Conservation (phyloP, 148 eudicot genomes). For the Camellia granthamiana region DNA sequence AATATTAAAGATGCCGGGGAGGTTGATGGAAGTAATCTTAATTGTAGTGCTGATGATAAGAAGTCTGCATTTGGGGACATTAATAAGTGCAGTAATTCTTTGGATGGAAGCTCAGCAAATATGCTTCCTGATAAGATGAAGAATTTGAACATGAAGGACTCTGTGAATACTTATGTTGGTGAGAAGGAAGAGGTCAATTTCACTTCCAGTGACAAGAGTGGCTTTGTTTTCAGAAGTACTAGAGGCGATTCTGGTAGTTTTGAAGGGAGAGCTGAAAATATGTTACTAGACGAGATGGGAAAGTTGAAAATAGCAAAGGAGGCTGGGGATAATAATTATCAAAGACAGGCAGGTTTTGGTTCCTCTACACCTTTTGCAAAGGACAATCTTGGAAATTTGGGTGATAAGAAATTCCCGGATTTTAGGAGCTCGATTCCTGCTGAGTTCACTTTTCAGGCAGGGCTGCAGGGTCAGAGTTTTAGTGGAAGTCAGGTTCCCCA, state of each 20-base stretch:
- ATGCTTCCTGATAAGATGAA: constrained; percentile 44
- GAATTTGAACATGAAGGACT: constrained; percentile 42
- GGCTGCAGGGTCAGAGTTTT: constrained; percentile 19
- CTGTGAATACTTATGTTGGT: constrained; percentile 18
- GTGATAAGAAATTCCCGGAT: constrained; percentile 10
- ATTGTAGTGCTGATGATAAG: constrained; percentile 16
- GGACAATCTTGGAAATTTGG: constrained; percentile 7
- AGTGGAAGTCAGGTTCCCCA: constrained; percentile 23
- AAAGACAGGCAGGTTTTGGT: constrained; percentile 17
- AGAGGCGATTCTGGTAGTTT: constrained; percentile 8
- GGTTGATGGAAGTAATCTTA: constrained; percentile 16
- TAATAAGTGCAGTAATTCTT: constrained; percentile 24
- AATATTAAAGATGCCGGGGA: constrained; percentile 44
- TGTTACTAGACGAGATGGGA: constrained; percentile 44
- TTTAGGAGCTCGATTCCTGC: constrained; percentile 16
- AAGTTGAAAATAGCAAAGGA: constrained; percentile 40
- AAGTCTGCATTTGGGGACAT: constrained; percentile 29
- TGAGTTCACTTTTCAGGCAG: constrained; percentile 27
- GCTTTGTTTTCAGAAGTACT: constrained; percentile 10
- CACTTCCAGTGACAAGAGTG: constrained; percentile 20
- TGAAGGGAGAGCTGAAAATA: constrained; percentile 24
- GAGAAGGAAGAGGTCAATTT: constrained; percentile 29
- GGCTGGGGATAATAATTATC: constrained; percentile 13
- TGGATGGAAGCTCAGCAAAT: constrained; percentile 27
- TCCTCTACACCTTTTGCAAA: constrained; percentile 4